These are phyloP conservation scores for Corchorus olitorius DNA, from an alignment of 345 rosid species.

Conservation along the genomic window DNA sequence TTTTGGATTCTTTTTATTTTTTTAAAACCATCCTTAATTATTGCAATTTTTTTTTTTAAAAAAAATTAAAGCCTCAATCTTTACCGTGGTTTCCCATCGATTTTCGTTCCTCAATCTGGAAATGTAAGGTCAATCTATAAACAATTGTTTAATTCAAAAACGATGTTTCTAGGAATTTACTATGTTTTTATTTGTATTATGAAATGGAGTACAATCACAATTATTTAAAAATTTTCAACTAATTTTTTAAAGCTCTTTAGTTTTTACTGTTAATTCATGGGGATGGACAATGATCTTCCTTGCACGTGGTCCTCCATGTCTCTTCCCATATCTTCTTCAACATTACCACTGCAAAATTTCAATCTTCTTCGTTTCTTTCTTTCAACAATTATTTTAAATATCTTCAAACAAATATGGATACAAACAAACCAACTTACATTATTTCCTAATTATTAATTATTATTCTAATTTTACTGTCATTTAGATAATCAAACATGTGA, in stretches of 20 bases:
- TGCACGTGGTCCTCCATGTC: conserved; percentile 58
- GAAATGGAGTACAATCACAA: background rate
- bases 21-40: conserved; percentile 13
- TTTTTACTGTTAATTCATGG: conserved; percentile 33
- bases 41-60: background rate
- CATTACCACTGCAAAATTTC: conserved; percentile 50
- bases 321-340: conserved; percentile 41
- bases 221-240: background rate
- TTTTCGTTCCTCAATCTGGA: conserved; percentile 25
- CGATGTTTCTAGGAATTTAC: background rate
- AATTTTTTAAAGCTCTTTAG: background rate
- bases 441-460: conserved; percentile 13
- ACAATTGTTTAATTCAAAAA: conserved; percentile 12
- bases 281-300: conserved; percentile 54
- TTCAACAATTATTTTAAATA: background rate
- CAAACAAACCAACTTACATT: conserved; percentile 20
- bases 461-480: background rate
- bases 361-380: conserved; percentile 23
- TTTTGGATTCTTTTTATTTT: conserved; percentile 33
- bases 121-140: conserved; percentile 31
- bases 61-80: background rate
- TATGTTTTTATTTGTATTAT: background rate
- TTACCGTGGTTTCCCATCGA: conserved; percentile 22
- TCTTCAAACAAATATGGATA: conserved; percentile 12
- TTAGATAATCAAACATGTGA: conserved; percentile 17